These are phyloP conservation scores for Wallacemonas sp. DNA, from an alignment of 208 protist genomes.

Conservation along the genomic window DNA sequence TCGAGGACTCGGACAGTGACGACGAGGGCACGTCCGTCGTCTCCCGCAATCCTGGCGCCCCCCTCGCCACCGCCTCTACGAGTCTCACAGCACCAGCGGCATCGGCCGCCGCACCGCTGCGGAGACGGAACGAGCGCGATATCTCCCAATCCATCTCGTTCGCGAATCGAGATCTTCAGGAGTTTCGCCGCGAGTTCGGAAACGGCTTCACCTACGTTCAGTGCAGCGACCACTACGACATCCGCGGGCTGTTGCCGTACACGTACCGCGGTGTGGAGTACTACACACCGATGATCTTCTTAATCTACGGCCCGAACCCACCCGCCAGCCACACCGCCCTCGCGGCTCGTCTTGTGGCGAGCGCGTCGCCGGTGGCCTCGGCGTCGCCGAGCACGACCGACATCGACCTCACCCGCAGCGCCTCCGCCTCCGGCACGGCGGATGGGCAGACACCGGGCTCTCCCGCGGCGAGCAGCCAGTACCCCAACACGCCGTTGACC, in stretches of 20 bases:
- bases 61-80: background rate
- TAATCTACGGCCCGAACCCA: constrained; percentile 25
- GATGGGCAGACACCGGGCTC: no score
- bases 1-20: constrained; percentile 24
- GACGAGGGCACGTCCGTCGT: constrained; percentile 3
- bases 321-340: background rate
- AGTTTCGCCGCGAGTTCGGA: constrained; percentile 53
- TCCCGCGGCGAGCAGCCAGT: no score
- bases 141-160: constrained; percentile 19
- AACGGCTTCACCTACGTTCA: constrained; percentile 57
- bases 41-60: background rate
- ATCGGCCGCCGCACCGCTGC: background rate
- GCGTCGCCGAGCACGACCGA: no score
- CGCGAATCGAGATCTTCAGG: constrained; percentile 37
- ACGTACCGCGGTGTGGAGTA: constrained; percentile 54
- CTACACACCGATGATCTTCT: constrained; percentile 74
- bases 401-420: background rate
- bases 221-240: constrained; percentile 45
- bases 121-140: constrained; percentile 27
- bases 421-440: background rate
- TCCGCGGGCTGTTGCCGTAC: constrained; percentile 69
- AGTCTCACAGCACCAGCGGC: background rate
- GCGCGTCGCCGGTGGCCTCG: no score
- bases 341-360: no score
- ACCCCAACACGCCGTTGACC: no score